Evolutionary conservation across 768 basidiomycete genomes (phyloP).

Genomic region (Agaricus blazei): DNA sequence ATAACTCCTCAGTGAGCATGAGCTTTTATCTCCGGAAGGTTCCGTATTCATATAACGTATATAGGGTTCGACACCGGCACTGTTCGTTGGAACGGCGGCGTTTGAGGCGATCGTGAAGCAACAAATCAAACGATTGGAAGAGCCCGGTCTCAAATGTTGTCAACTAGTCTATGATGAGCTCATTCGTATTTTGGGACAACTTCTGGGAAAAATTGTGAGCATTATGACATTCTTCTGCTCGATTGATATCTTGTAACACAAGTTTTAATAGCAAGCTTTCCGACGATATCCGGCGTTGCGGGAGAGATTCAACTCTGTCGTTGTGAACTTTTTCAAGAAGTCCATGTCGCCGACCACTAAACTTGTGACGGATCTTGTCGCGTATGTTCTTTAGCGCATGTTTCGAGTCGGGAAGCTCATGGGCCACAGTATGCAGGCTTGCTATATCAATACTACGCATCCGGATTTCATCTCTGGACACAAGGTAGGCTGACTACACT

Average conservation of each 20-base stretch:
- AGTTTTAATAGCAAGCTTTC: conserved; percentile 75
- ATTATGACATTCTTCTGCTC: background rate
- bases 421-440: conserved; percentile 83
- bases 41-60: background rate
- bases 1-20: conserved; percentile 88
- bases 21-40: background rate
- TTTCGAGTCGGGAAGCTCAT: background rate
- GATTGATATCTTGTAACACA: background rate
- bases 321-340: conserved; percentile 95
- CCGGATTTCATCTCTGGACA: conserved; percentile 98
- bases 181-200: conserved; percentile 89
- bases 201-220: conserved; percentile 84
- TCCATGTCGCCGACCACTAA: conserved; percentile 94
- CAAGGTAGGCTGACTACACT: conserved; percentile 41
- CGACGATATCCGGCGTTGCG: conserved; percentile 94
- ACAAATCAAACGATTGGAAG: conserved; percentile 95
- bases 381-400: conserved; percentile 46
- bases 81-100: conserved; percentile 95
- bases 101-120: conserved; percentile 99
- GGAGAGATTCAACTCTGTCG: conserved; percentile 93
- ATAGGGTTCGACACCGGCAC: conserved; percentile 90
- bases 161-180: conserved; percentile 96
- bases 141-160: conserved; percentile 90
- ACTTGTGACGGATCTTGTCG: conserved; percentile 87
- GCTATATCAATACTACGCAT: conserved; percentile 98